A percentile compares a stretch with the other conserved stretches of the same genome.
Evolutionary conservation across 2,329 filamentous ascomycete genomes (phyloP).

Genomic region (Chaetomium sp.): DNA sequence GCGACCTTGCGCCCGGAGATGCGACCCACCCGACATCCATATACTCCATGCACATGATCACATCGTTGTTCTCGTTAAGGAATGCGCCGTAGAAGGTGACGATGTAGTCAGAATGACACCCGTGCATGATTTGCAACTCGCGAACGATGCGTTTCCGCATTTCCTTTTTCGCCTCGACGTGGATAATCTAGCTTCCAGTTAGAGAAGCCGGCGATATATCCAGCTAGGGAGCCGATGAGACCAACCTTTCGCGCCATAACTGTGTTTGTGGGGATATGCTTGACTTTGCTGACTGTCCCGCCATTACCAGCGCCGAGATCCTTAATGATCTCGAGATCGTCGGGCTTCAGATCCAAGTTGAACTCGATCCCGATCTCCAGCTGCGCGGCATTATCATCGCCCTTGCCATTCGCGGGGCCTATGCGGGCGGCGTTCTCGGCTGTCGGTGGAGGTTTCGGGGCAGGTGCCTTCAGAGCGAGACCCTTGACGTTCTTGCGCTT

Average conservation of each 20-base stretch:
- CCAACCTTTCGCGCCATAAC: conserved; percentile 95
- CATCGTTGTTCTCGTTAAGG: conserved; percentile 93
- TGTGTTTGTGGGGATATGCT: conserved; percentile 90
- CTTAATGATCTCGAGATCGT: conserved; percentile 90
- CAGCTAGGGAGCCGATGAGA: conserved; percentile 14
- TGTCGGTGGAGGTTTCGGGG: conserved; percentile 70
- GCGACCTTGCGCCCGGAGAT: neutral
- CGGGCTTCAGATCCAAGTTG: conserved; percentile 85
- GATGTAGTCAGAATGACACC: conserved; percentile 95
- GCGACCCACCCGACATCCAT: conserved; percentile 94
- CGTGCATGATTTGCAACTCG: conserved; percentile 97
- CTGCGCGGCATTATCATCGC: conserved; percentile 61
- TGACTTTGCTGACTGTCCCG: conserved; percentile 97
- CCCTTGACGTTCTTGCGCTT: conserved; percentile 99
- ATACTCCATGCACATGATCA: conserved; percentile 99
- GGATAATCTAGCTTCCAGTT: conserved; percentile 72
- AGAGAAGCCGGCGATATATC: conserved; percentile 28
- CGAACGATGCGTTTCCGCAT: conserved; percentile 95
- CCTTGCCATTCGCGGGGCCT: conserved; percentile 61
- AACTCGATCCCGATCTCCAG: conserved; percentile 98
- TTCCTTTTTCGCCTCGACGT: conserved; percentile 96
- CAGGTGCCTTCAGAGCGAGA: conserved; percentile 78
- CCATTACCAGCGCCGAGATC: conserved; percentile 96
- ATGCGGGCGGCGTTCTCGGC: conserved; percentile 71
- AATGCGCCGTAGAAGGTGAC: conserved; percentile 98